These are phyloP conservation scores for Penicillium sp. DNA, from an alignment of 2,329 filamentous ascomycete species.

Conservation along the genomic window DNA sequence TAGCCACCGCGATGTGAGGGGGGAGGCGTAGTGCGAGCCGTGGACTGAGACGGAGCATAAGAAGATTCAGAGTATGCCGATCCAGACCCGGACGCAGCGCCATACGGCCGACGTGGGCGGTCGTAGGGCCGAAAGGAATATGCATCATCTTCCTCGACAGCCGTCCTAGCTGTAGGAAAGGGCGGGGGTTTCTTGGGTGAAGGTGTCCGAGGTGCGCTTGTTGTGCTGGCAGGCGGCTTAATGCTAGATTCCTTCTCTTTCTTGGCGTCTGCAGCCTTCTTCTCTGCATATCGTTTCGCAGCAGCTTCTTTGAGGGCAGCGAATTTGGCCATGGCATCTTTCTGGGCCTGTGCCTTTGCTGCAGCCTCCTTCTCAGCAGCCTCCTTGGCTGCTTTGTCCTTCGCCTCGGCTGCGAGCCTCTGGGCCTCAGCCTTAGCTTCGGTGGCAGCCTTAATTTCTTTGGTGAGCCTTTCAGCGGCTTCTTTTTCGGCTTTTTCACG, in stretches of 20 bases:
- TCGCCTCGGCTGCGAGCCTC: constrained; percentile 33
- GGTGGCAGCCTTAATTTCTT: constrained; percentile 13
- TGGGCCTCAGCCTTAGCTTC: constrained; percentile 32
- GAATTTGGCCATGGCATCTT: constrained; percentile 39
- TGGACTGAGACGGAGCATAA: constrained; percentile 81
- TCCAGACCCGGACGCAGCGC: constrained; percentile 58
- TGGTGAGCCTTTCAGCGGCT: constrained; percentile 7
- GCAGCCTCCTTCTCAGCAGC: constrained; percentile 67
- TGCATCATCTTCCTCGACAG: constrained; percentile 59
- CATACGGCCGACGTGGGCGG: constrained; percentile 60
- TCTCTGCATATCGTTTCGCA: constrained; percentile 38
- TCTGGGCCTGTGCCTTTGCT: constrained; percentile 36
- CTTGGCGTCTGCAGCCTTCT: constrained; percentile 36
- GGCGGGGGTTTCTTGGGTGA: constrained; percentile 42
- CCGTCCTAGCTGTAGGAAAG: constrained; percentile 36
- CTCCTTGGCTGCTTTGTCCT: constrained; percentile 35
- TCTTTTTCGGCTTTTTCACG: constrained; percentile 14
- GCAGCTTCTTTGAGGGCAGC: constrained; percentile 41
- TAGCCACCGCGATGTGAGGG: constrained; percentile 76
- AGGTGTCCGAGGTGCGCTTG: constrained; percentile 35
- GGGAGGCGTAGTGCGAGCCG: constrained; percentile 77
- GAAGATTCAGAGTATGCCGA: constrained; percentile 79
- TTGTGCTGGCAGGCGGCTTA: constrained; percentile 31
- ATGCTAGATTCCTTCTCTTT: constrained; percentile 20
- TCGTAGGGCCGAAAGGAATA: constrained; percentile 79